phyloP scores from a whole-genome alignment of 139 green algal genomes.

The Picochlorum costavermella region DNA sequence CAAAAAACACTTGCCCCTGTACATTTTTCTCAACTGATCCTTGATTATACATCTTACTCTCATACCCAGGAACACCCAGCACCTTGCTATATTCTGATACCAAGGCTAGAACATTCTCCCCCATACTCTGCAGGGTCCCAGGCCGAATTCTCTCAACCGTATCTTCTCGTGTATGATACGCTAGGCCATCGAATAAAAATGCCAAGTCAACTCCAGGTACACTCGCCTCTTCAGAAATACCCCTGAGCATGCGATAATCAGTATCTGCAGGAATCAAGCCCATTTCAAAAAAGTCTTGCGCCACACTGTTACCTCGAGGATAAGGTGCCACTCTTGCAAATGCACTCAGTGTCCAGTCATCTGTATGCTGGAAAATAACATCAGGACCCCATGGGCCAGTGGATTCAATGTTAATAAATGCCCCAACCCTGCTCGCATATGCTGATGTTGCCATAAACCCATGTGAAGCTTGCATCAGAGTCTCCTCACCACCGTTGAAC shows the following conservation, averaged over 20 bases:
- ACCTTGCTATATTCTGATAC: conserved; percentile 25
- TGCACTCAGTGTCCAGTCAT: conserved; percentile 40
- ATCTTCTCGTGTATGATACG: conserved; percentile 59
- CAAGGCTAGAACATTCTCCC: conserved; percentile 34
- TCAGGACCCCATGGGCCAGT: conserved; percentile 57
- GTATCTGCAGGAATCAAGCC: conserved; percentile 67
- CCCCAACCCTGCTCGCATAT: conserved; percentile 30
- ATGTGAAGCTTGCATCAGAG: conserved; percentile 29
- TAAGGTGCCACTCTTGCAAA: conserved; percentile 33
- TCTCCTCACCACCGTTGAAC: conserved; percentile 59
- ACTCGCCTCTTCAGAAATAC: conserved; percentile 22
- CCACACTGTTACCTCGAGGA: conserved; percentile 44
- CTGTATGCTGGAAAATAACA: conserved; percentile 65
- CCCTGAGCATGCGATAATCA: conserved; percentile 65
- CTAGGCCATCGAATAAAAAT: conserved; percentile 47
- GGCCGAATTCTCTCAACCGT: conserved; percentile 31
- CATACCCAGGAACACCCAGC: conserved; percentile 14
- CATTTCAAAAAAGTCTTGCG: conserved; percentile 49
- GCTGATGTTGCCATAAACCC: conserved; percentile 29
- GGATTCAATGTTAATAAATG: conserved; percentile 71
- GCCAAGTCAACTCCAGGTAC: conserved; percentile 63
- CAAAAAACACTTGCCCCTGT: conserved; percentile 17
- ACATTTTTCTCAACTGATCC: background rate
- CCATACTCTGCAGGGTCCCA: conserved; percentile 57
- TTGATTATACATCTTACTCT: background rate